Conservation (phyloP, 2,329 filamentous ascomycete species). For the Cordyceps cateniannulata region DNA sequence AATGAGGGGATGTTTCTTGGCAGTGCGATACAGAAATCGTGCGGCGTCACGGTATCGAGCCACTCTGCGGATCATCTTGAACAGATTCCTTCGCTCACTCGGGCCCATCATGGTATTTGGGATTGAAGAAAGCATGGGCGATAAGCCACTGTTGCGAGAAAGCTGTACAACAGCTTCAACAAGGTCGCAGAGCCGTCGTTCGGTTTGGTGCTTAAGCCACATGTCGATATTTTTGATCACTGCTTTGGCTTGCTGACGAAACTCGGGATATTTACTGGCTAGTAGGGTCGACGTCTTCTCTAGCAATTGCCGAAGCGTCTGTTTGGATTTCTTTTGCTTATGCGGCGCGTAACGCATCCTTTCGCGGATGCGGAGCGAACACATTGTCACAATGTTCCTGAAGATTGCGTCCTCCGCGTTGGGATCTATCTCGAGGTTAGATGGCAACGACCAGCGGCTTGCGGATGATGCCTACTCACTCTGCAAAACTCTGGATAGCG, state of each 20-base stretch:
- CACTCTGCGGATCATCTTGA: conserved; percentile 30
- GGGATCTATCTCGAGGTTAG: neutral
- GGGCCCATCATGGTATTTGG: conserved; percentile 17
- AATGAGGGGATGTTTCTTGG: conserved; percentile 24
- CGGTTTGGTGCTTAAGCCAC: conserved; percentile 22
- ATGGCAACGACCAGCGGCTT: neutral
- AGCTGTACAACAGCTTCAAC: conserved; percentile 25
- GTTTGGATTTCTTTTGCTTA: conserved; percentile 14
- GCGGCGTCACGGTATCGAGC: conserved; percentile 30
- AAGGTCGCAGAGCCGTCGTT: conserved; percentile 19
- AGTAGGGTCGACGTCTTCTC: neutral
- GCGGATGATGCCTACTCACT: neutral
- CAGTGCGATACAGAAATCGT: conserved; percentile 25
- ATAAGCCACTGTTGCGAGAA: conserved; percentile 14
- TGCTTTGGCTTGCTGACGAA: conserved; percentile 18
- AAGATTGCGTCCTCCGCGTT: conserved; percentile 19
- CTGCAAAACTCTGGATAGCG: conserved; percentile 9
- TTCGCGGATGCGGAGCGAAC: conserved; percentile 14
- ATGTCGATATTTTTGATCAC: conserved; percentile 19
- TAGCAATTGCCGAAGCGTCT: conserved; percentile 6
- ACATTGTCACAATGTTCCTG: conserved; percentile 25
- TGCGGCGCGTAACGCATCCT: conserved; percentile 24
- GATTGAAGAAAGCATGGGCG: conserved; percentile 14
- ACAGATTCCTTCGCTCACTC: conserved; percentile 16
- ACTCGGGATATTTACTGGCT: conserved; percentile 1